Percentiles rank a stretch among this genome's conserved stretches.
These are phyloP conservation scores for Cephalotrichum gorgonifer DNA, from an alignment of 2,329 filamentous ascomycete genomes.

Conservation along the genomic window DNA sequence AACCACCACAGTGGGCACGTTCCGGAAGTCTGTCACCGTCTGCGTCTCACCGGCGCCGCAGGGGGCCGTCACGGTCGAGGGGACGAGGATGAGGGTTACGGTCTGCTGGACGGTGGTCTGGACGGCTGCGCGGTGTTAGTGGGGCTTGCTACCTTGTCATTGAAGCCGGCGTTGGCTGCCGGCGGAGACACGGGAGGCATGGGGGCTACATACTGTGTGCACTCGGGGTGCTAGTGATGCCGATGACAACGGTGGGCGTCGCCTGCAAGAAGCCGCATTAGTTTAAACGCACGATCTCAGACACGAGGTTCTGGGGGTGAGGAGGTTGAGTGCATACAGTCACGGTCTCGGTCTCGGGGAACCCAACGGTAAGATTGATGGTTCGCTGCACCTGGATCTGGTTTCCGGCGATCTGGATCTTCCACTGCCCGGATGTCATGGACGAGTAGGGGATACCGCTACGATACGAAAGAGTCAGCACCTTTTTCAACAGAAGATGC, in stretches of 20 bases:
- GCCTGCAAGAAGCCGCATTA: constrained; percentile 12
- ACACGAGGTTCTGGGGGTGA: background rate
- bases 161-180: too few species aligned
- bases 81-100: constrained; percentile 21
- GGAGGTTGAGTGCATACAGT: constrained; percentile 15
- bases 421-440: constrained; percentile 25
- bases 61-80: constrained; percentile 20
- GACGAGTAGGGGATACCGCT: constrained; percentile 25
- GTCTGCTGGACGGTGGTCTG: constrained; percentile 18
- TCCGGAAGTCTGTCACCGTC: constrained; percentile 23
- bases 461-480: background rate
- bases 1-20: constrained; percentile 17
- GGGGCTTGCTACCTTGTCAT: too few species aligned
- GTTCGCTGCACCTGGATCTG: constrained; percentile 24
- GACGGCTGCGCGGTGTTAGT: constrained; percentile 11
- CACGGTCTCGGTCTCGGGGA: constrained; percentile 20
- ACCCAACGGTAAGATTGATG: constrained; percentile 21
- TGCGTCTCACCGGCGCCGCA: constrained; percentile 19
- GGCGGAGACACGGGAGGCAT: too few species aligned
- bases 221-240: constrained; percentile 24
- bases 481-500: background rate
- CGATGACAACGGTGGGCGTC: constrained; percentile 24
- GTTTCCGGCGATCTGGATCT: constrained; percentile 22
- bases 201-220: constrained; percentile 17
- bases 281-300: background rate